These are phyloP conservation scores for Fusarium praegraminearum DNA, from an alignment of 2,329 filamentous ascomycete genomes.

Conservation along the genomic window DNA sequence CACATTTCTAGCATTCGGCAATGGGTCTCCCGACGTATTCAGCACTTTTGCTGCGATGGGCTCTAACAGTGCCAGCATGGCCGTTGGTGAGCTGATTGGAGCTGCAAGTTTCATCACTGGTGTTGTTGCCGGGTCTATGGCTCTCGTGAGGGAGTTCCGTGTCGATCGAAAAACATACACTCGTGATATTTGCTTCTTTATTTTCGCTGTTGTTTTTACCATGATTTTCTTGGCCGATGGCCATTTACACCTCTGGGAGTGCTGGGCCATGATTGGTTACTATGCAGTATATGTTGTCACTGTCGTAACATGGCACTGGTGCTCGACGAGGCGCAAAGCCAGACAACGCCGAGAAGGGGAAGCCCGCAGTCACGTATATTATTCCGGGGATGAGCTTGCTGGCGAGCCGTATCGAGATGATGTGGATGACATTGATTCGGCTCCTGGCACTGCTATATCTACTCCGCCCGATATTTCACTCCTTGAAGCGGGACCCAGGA, in stretches of 20 bases:
- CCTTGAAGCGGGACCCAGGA: conserved; percentile 60
- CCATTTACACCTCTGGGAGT: conserved; percentile 87
- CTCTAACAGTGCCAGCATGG: conserved; percentile 96
- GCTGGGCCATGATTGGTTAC: conserved; percentile 87
- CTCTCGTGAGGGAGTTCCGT: conserved; percentile 92
- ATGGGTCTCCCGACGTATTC: conserved; percentile 98
- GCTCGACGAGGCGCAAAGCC: conserved; percentile 71
- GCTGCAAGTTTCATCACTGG: conserved; percentile 96
- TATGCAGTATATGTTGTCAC: conserved; percentile 90
- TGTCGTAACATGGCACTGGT: conserved; percentile 95
- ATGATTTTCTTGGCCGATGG: conserved; percentile 91
- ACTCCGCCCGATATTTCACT: conserved; percentile 55
- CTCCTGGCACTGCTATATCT: conserved; percentile 25
- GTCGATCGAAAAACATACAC: conserved; percentile 92
- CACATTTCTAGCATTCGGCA: conserved; percentile 95
- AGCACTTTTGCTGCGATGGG: conserved; percentile 98
- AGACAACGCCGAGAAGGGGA: conserved; percentile 75
- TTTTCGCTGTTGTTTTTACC: conserved; percentile 85
- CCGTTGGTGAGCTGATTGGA: conserved; percentile 93
- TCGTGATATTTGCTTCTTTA: conserved; percentile 92
- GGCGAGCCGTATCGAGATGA: conserved; percentile 73
- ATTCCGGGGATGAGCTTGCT: conserved; percentile 64
- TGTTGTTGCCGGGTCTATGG: conserved; percentile 97
- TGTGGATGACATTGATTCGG: conserved; percentile 53
- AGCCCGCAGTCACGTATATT: conserved; percentile 79